phyloP scores from a whole-genome alignment of 805 yeast species.

The Kuraishia piskuri region DNA sequence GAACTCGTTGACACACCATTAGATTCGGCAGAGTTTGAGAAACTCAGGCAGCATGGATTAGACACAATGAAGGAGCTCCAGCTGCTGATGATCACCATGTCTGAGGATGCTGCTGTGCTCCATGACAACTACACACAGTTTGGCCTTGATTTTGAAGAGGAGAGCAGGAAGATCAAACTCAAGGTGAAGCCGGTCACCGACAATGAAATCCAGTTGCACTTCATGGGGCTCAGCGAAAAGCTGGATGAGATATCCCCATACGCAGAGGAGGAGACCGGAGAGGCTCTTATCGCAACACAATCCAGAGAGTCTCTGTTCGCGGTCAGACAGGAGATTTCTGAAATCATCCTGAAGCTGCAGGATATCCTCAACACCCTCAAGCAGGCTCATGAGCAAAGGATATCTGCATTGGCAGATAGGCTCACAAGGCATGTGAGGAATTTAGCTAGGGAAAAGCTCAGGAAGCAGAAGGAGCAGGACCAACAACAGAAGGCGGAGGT shows the following conservation, averaged over 20 bases:
- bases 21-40: slow-evolving; percentile 33
- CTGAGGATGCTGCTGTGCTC: slow-evolving; percentile 33
- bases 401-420: slow-evolving; percentile 15
- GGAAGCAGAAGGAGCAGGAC: slow-evolving; percentile 11
- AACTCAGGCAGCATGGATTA: slow-evolving; percentile 33
- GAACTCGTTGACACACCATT: slow-evolving; percentile 38
- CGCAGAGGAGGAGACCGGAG: slow-evolving; percentile 12
- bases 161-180: slow-evolving; percentile 34
- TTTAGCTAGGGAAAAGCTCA: slow-evolving; percentile 5
- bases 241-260: slow-evolving; percentile 20
- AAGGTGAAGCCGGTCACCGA: slow-evolving; percentile 17
- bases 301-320: slow-evolving; percentile 16
- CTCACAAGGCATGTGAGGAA: slow-evolving; percentile 7
- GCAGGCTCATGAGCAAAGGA: slow-evolving; percentile 20
- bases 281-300: slow-evolving; percentile 8
- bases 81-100: slow-evolving; percentile 32
- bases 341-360: slow-evolving; percentile 11
- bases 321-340: slow-evolving; percentile 13
- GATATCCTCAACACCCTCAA: slow-evolving; percentile 10
- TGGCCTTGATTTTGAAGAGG: slow-evolving; percentile 44
- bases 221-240: slow-evolving; percentile 17
- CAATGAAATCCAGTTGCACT: slow-evolving; percentile 17
- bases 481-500: slow-evolving; percentile 6
- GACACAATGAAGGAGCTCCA: slow-evolving; percentile 32
- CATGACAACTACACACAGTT: slow-evolving; percentile 33